These are phyloP conservation scores for Elsinoe ampelina DNA, from an alignment of 2,329 filamentous ascomycete species.

Conservation along the genomic window DNA sequence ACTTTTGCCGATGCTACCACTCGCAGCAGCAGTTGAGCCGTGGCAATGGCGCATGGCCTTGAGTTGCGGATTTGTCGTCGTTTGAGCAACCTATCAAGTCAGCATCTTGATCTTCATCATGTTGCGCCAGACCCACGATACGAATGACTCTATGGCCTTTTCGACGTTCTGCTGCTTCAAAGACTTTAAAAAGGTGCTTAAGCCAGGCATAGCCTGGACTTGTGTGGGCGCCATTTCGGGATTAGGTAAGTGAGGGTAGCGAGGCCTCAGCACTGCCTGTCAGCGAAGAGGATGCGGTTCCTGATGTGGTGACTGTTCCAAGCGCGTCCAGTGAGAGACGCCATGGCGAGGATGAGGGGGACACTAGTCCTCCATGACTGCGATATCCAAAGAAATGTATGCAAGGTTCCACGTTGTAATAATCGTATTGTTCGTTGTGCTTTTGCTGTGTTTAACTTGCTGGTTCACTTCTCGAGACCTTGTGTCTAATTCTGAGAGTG, in stretches of 20 bases:
- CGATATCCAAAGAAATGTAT: not conserved
- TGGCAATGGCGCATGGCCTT: slow-evolving; percentile 81
- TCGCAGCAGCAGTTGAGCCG: slow-evolving; percentile 76
- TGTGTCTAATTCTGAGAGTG: too few relatives aligned
- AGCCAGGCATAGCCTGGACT: slow-evolving; percentile 52
- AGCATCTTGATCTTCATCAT: not conserved
- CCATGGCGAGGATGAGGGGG: slow-evolving; percentile 8
- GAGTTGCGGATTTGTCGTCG: slow-evolving; percentile 81
- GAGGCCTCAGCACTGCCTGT: not conserved
- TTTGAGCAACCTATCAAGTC: slow-evolving; percentile 62
- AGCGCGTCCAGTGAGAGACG: not conserved
- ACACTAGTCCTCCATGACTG: slow-evolving; percentile 13
- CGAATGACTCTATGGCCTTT: slow-evolving; percentile 70
- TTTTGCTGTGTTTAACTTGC: not conserved
- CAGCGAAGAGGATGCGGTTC: not conserved
- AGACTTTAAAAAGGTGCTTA: slow-evolving; percentile 70
- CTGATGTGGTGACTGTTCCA: not conserved
- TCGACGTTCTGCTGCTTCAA: slow-evolving; percentile 69
- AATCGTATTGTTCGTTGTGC: not conserved
- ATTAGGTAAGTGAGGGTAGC: not conserved
- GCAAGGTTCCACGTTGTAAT: not conserved
- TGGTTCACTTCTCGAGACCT: not conserved
- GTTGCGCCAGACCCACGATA: slow-evolving; percentile 53
- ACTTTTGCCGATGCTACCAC: slow-evolving; percentile 77
- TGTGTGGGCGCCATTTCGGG: not conserved